phyloP scores from a whole-genome alignment of 176 grass and related monocot genomes.

The Ampelocalamus luodianensis region DNA sequence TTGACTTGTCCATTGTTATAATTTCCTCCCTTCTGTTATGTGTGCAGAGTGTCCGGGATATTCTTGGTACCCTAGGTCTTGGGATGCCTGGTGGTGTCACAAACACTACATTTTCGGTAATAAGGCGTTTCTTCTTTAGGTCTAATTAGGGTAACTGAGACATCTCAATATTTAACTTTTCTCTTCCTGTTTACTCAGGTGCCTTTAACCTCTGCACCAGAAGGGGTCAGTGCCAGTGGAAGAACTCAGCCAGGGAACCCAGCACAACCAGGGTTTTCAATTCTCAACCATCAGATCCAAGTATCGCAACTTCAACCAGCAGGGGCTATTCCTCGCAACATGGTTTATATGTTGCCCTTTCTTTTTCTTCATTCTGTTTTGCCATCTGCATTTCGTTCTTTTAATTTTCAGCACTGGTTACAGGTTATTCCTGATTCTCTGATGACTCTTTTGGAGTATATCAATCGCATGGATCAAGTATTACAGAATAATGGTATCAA shows the following conservation, averaged over 20 bases:
- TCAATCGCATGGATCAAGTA: constrained; percentile 69
- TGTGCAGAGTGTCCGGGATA: constrained; percentile 70
- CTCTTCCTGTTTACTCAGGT: constrained; percentile 53
- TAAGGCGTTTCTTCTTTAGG: constrained; percentile 6
- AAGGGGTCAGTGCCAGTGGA: constrained; percentile 53
- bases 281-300: constrained; percentile 79
- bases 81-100: constrained; percentile 60
- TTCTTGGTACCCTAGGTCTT: constrained; percentile 72
- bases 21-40: constrained; percentile 22
- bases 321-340: constrained; percentile 51
- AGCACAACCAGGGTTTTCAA: constrained; percentile 64
- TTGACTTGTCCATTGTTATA: constrained; percentile 12
- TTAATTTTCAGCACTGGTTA: constrained; percentile 27
- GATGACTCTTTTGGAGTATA: constrained; percentile 72
- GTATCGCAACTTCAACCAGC: constrained; percentile 58
- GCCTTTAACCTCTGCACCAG: constrained; percentile 52
- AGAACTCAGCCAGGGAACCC: constrained; percentile 60
- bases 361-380: constrained; percentile 7
- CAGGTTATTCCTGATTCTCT: constrained; percentile 92
- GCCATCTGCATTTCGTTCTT: constrained; percentile 17
- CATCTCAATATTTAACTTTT: constrained; percentile 21
- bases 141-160: constrained; percentile 6
- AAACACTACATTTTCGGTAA: constrained; percentile 59
- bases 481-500: constrained; percentile 72
- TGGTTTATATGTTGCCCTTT: constrained; percentile 46